These are phyloP conservation scores for Penstemon davidsonii DNA, from an alignment of 257 asterid species.

Conservation along the genomic window DNA sequence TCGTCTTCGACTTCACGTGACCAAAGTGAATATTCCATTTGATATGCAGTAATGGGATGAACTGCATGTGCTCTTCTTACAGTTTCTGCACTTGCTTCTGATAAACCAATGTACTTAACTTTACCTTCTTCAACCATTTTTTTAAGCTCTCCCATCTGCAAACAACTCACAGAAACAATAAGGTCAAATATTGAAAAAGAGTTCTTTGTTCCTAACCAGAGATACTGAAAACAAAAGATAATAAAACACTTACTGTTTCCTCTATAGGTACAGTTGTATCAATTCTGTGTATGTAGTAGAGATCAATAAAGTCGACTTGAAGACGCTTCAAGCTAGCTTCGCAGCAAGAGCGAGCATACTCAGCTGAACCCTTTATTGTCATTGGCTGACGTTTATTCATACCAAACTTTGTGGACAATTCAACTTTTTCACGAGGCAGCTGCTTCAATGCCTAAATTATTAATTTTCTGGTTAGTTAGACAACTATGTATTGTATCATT, in stretches of 20 bases:
- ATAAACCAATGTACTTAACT: constrained; percentile 62
- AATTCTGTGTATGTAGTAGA: too few species aligned
- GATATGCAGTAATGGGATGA: constrained; percentile 64
- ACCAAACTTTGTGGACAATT: constrained; percentile 69
- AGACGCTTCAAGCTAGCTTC: constrained; percentile 20
- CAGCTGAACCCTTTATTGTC: constrained; percentile 31
- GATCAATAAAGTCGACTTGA: too few species aligned
- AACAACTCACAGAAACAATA: background rate
- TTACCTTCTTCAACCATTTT: constrained; percentile 61
- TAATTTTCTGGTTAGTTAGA: background rate
- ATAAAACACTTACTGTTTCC: constrained; percentile 44
- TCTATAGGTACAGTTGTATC: too few species aligned
- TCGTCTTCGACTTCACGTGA: too few species aligned
- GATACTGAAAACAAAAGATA: too few species aligned
- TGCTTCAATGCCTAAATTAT: constrained; percentile 57
- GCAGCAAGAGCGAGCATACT: constrained; percentile 60
- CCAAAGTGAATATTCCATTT: constrained; percentile 31
- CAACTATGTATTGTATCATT: background rate
- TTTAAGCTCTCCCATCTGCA: constrained; percentile 51
- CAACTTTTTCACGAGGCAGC: constrained; percentile 58
- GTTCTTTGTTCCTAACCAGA: background rate
- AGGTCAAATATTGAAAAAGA: background rate
- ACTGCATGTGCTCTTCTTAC: constrained; percentile 64
- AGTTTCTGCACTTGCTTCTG: constrained; percentile 64
- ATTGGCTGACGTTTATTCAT: constrained; percentile 21